These are phyloP conservation scores for Zelopaecilomyces penicillatus DNA, from an alignment of 2,329 filamentous ascomycete genomes.

Conservation along the genomic window DNA sequence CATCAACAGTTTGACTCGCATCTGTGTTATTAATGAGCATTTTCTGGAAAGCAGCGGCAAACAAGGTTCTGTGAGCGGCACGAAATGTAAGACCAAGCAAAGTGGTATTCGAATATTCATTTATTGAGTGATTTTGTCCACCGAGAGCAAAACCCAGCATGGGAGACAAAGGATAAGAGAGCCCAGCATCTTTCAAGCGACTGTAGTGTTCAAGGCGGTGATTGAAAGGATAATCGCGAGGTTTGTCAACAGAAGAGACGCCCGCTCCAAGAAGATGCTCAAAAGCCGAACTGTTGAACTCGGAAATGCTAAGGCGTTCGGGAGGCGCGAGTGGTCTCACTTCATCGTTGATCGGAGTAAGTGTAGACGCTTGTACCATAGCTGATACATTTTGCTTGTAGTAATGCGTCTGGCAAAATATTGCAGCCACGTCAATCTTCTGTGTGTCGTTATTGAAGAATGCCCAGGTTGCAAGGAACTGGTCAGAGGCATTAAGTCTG, in stretches of 20 bases:
- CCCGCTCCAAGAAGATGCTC: conserved; percentile 20
- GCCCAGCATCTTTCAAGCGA: too few relatives aligned
- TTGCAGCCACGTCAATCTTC: neutral
- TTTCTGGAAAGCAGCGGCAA: too few relatives aligned
- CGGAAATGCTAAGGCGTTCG: conserved; percentile 11
- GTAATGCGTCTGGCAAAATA: conserved; percentile 4
- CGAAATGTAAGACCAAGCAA: too few relatives aligned
- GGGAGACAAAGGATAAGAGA: too few relatives aligned
- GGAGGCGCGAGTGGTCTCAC: conserved; percentile 4
- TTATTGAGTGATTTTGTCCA: neutral
- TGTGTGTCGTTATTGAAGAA: too few relatives aligned
- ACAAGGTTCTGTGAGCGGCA: too few relatives aligned
- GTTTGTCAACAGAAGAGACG: neutral
- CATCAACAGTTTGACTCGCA: too few relatives aligned
- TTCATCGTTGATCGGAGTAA: conserved; percentile 6
- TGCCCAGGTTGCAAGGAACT: conserved; percentile 2
- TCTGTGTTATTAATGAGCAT: too few relatives aligned
- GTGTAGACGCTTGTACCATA: neutral
- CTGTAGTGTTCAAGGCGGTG: conserved; percentile 18
- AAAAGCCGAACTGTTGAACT: conserved; percentile 28
- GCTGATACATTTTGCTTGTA: conserved; percentile 18
- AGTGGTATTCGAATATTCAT: conserved; percentile 8
- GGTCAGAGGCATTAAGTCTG: neutral
- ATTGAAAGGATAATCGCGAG: conserved; percentile 18
- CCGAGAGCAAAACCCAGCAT: conserved; percentile 28